Base-by-base conservation (phyloP, 768 basidiomycete species). In the Coprinopsis cinerea region DNA sequence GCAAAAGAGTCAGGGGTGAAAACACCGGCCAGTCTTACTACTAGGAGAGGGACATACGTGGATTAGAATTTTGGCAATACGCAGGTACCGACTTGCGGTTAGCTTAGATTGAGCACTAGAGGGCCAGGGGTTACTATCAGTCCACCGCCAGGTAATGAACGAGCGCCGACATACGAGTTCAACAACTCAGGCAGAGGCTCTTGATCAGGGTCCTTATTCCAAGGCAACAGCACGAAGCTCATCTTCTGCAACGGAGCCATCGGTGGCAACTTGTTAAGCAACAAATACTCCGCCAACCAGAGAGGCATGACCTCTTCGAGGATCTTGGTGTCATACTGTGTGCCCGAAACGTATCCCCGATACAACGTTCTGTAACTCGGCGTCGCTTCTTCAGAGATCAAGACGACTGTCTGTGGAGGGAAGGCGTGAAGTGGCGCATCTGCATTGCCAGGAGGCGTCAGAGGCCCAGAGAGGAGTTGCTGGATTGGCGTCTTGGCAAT, bases 241-340 rank as follows among this genome's bases (percentile, higher is more conserved):
- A 97, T 62, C 70, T 98, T 99, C 45, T 77, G 70, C 11, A 73
- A 61, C 4, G 76, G 70, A 14, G 81, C 77, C 0, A 72, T 59
- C 23, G 74, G 55, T 13, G 77, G 67, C 48, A 74, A 67, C 60
- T 78, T 82, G 55, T 87, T 85, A 13, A 81, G 66, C 32, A 97
- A 73, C 32, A 97, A 67, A 58, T 86, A 95, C 63, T 97, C 91
- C 44, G 92, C 68, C 42, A 96, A 68, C 95, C 95, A 98, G 55
- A 83, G 60, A 2, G 95, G 95, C 73, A 92, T 81, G 32, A 69
- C 75, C 58, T 82, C 79, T 66, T 96, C 93, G 28, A 97, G 70
- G 13, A 54, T 55, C 3, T 64, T 63, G 4, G 68, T 28, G 47
- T 78, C 76, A 25, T 68, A 51, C 25, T 69, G 64, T 1, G 71